phyloP scores from a whole-genome alignment of 2,329 filamentous ascomycete species.

The Clarireedia paspali region DNA sequence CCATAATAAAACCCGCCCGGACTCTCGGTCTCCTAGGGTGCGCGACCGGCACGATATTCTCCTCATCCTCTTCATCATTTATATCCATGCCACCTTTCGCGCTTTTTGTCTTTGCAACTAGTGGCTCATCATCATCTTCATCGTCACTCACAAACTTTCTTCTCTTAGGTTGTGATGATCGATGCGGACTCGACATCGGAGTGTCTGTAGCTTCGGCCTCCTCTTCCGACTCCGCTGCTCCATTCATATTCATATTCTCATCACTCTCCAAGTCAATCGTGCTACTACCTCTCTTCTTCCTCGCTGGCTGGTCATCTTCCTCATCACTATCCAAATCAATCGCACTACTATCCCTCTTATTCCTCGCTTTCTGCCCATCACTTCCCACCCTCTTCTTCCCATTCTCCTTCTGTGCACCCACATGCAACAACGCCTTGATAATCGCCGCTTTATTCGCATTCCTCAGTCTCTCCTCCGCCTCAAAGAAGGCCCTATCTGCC shows the following conservation, averaged over 20 bases:
- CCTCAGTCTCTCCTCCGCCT: slow-evolving; percentile 60
- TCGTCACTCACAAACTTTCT: slow-evolving; percentile 30
- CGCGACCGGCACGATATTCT: slow-evolving; percentile 33
- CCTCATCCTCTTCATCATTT: slow-evolving; percentile 34
- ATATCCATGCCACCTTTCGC: slow-evolving; percentile 11
- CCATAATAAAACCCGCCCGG: slow-evolving; percentile 47
- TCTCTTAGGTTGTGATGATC: slow-evolving; percentile 31
- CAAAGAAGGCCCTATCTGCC: slow-evolving; percentile 67
- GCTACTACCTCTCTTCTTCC: slow-evolving; percentile 12
- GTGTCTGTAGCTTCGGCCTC: slow-evolving; percentile 31
- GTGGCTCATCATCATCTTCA: slow-evolving; percentile 13
- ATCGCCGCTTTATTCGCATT: slow-evolving; percentile 34
- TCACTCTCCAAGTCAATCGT: slow-evolving; percentile 23
- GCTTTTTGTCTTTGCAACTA: neutral
- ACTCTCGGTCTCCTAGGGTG: slow-evolving; percentile 30
- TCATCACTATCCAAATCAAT: slow-evolving; percentile 27
- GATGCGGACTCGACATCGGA: slow-evolving; percentile 33
- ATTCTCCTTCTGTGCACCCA: slow-evolving; percentile 14
- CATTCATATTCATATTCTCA: slow-evolving; percentile 16
- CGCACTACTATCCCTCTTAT: slow-evolving; percentile 19
- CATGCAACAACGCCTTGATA: slow-evolving; percentile 25
- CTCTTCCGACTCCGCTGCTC: slow-evolving; percentile 22
- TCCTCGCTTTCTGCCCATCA: slow-evolving; percentile 9
- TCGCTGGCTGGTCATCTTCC: slow-evolving; percentile 16
- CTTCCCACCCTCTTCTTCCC: neutral